Percentiles rank a stretch among this genome's conserved stretches.
Evolutionary conservation across 225 moss, liverwort and hornwort species (phyloP).

Genomic region (Pseudisothecium myosuroides): DNA sequence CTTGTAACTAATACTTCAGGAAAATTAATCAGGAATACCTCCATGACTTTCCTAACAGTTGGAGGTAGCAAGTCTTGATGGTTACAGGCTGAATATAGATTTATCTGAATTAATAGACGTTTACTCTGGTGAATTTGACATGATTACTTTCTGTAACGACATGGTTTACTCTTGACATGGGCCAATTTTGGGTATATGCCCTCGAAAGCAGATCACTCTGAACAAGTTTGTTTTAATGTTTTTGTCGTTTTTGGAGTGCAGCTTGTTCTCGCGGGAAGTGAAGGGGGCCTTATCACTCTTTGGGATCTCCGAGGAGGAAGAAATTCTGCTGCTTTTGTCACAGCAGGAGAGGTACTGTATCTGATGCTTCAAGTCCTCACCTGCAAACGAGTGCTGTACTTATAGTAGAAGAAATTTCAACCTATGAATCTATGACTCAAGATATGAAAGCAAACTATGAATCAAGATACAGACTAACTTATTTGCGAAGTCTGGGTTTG

Average conservation of each 20-base stretch:
- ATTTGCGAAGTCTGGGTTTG: neutral
- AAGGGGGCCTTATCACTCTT: conserved; percentile 48
- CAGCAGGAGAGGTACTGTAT: conserved; percentile 71
- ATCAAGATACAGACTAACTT: neutral
- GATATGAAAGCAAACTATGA: neutral
- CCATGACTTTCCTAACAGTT: neutral
- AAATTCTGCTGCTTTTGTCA: conserved; percentile 66
- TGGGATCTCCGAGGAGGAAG: conserved; percentile 97
- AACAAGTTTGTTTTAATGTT: neutral
- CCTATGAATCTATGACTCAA: neutral
- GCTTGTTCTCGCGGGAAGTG: conserved; percentile 83
- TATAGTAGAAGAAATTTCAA: neutral
- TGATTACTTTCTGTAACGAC: neutral
- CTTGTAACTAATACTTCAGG: neutral
- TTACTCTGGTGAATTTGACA: neutral
- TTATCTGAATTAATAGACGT: neutral
- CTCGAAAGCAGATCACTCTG: neutral
- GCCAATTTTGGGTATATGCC: neutral
- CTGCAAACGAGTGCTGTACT: neutral
- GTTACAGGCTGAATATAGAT: neutral
- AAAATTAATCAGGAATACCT: neutral
- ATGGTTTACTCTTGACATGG: neutral
- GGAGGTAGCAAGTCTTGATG: neutral
- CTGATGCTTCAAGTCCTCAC: neutral
- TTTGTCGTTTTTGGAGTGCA: conserved; percentile 16